A percentile compares a stretch with the other conserved stretches of the same genome.
Evolutionary conservation across 129 eudicot species (phyloP).

Genomic region (Sambucus nigra): DNA sequence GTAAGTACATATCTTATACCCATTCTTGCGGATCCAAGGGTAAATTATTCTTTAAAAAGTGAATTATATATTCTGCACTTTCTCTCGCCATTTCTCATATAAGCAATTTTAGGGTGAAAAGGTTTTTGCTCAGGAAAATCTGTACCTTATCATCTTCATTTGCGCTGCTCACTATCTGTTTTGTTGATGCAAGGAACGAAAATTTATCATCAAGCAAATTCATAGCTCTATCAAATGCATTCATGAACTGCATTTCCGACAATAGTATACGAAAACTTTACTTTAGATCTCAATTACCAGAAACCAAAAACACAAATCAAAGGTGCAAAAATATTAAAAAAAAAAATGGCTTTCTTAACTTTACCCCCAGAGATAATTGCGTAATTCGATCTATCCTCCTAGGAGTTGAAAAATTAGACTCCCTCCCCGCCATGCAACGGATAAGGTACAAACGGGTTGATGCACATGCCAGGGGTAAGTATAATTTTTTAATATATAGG

Average conservation of each 20-base stretch:
- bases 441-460: too few species aligned
- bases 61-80: background rate
- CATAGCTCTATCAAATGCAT: conserved; percentile 85
- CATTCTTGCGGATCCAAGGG: background rate
- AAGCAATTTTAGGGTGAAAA: background rate
- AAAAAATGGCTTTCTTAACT: too few species aligned
- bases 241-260: conserved; percentile 66
- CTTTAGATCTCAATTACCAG: conserved; percentile 6
- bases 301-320: conserved; percentile 3
- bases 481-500: too few species aligned
- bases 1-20: background rate
- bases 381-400: too few species aligned
- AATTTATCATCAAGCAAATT: conserved; percentile 72
- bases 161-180: conserved; percentile 79
- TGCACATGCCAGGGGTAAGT: too few species aligned
- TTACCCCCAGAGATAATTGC: too few species aligned
- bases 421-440: too few species aligned
- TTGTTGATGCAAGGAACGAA: conserved; percentile 69
- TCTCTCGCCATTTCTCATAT: background rate
- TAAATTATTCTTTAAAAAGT: conserved; percentile 1
- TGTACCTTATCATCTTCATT: conserved; percentile 75
- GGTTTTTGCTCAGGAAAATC: background rate
- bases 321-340: background rate
- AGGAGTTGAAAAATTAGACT: too few species aligned
- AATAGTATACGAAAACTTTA: conserved; percentile 5